Percentiles rank a stretch among this genome's conserved stretches.
Conservation (phyloP, 768 basidiomycete species). For the Pulveroboletus sp. region DNA sequence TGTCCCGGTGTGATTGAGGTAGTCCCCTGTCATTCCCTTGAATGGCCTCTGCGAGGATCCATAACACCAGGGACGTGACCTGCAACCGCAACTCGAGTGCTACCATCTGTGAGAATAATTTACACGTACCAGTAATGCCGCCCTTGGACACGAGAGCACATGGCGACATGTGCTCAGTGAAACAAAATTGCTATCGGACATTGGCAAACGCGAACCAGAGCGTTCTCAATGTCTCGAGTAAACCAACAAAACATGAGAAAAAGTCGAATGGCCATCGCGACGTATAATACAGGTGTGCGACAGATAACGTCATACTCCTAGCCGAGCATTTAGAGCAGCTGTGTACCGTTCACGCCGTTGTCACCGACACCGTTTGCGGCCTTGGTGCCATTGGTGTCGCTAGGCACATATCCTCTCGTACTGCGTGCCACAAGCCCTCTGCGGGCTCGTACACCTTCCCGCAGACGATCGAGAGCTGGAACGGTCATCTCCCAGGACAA, state of each 20-base stretch:
- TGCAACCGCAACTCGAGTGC: background rate
- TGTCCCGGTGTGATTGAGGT: slow-evolving; percentile 1
- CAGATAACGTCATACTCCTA: slow-evolving; percentile 8
- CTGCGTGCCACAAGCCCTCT: slow-evolving; percentile 43
- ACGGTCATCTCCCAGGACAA: slow-evolving; percentile 88
- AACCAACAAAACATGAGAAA: background rate
- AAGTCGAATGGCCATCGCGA: background rate
- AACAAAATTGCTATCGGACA: background rate
- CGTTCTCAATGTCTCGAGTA: background rate
- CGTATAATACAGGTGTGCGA: background rate
- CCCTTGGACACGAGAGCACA: background rate
- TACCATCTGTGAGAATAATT: background rate
- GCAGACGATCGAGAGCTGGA: slow-evolving; percentile 72
- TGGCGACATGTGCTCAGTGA: background rate
- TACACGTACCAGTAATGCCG: slow-evolving; percentile 6
- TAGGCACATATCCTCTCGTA: slow-evolving; percentile 11
- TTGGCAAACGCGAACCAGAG: background rate
- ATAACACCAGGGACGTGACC: slow-evolving; percentile 15
- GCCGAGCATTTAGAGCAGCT: background rate
- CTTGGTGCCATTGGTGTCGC: slow-evolving; percentile 5
- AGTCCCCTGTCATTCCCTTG: background rate
- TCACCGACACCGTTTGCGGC: slow-evolving; percentile 16
- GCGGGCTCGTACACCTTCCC: slow-evolving; percentile 83
- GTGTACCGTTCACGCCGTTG: slow-evolving; percentile 17
- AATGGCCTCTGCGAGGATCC: slow-evolving; percentile 10